phyloP scores from a whole-genome alignment of 1,284 basidiomycete genomes.

The Heimioporus punctisporus region DNA sequence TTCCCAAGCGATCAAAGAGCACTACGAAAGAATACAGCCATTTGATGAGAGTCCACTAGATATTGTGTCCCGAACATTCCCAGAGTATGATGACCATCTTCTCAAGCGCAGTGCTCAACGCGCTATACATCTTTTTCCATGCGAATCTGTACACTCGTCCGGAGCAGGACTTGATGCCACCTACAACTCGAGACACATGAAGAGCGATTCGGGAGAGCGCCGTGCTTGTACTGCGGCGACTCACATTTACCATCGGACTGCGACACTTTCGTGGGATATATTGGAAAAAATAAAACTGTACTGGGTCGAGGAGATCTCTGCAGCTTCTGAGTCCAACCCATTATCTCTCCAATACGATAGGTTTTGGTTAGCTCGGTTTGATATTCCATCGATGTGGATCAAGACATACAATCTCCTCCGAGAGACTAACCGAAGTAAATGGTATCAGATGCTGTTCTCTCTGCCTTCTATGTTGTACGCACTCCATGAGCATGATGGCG shows the following conservation, averaged over 20 bases:
- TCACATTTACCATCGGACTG: constrained; percentile 1
- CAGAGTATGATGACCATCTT: constrained; percentile 7
- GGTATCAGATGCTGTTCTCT: background rate
- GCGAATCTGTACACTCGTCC: background rate
- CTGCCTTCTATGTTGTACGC: background rate
- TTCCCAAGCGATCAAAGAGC: constrained; percentile 30
- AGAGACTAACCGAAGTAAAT: background rate
- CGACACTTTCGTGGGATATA: background rate
- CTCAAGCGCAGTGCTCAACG: constrained; percentile 13
- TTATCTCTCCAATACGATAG: constrained; percentile 17
- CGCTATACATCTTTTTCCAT: constrained; percentile 3
- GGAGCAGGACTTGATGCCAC: background rate
- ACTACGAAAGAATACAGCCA: constrained; percentile 19
- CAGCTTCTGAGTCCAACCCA: background rate
- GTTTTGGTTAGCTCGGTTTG: background rate
- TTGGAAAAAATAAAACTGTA: constrained; percentile 4
- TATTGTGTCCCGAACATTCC: constrained; percentile 2
- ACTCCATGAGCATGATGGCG: too few species aligned
- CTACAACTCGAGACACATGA: constrained; percentile 10
- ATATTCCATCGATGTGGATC: background rate
- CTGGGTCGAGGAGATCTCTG: background rate
- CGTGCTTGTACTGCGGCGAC: constrained; percentile 12
- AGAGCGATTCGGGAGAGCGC: constrained; percentile 1
- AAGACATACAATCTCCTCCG: background rate
- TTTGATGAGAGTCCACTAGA: constrained; percentile 1